Conservation (phyloP, 2,329 filamentous ascomycete genomes). For the Neonectria neomacrospora region DNA sequence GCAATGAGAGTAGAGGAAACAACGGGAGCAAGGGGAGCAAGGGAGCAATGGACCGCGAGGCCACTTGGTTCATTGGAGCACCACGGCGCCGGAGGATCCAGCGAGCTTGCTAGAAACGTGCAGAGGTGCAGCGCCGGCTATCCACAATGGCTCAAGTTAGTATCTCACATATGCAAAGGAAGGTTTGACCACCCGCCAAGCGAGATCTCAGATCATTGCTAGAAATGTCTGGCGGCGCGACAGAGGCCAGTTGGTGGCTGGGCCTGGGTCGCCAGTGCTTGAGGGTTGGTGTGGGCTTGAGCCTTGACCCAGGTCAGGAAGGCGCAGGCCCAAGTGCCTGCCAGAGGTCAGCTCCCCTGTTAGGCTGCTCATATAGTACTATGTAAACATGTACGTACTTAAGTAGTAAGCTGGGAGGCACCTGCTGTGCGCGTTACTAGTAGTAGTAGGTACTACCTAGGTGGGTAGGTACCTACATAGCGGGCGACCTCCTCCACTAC, state of each 20-base stretch:
- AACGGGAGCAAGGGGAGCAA: constrained; percentile 6
- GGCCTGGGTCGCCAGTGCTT: constrained; percentile 12
- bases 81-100: constrained; percentile 30
- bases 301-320: constrained; percentile 2
- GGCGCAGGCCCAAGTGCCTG: constrained; percentile 37
- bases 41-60: neutral
- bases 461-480: too few relatives aligned
- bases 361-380: constrained; percentile 11
- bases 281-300: constrained; percentile 14
- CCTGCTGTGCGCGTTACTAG: constrained; percentile 5
- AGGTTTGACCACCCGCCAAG: constrained; percentile 37
- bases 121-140: constrained; percentile 40
- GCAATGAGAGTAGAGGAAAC: neutral
- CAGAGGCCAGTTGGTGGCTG: constrained; percentile 22
- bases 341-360: constrained; percentile 22
- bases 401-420: neutral
- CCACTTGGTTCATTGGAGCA: constrained; percentile 24
- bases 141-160: constrained; percentile 38
- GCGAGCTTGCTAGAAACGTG: constrained; percentile 39
- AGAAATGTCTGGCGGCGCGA: constrained; percentile 39
- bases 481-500: constrained; percentile 1
- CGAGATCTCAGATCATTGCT: constrained; percentile 44
- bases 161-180: constrained; percentile 40
- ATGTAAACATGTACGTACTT: constrained; percentile 3
- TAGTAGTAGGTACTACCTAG: too few relatives aligned